Percentiles rank a stretch among this genome's conserved stretches.
These are phyloP conservation scores for Trypanosoma brucei DNA, from an alignment of 208 protist genomes.

Conservation along the genomic window DNA sequence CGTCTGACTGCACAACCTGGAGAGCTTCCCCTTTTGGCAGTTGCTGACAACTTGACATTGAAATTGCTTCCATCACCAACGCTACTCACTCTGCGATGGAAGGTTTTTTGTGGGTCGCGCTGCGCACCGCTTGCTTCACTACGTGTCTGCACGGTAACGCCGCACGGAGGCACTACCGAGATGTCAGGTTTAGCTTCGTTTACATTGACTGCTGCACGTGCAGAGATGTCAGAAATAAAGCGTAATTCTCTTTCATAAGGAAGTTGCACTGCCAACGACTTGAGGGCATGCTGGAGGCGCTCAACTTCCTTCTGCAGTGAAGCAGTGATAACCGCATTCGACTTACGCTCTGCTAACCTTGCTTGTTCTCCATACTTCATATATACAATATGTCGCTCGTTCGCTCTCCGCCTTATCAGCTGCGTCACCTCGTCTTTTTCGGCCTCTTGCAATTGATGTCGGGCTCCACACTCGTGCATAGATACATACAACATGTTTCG, in stretches of 20 bases:
- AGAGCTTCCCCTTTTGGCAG: background rate
- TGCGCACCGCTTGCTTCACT: background rate
- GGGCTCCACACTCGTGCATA: conserved; percentile 1
- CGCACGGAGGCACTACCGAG: background rate
- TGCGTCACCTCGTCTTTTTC: conserved; percentile 23
- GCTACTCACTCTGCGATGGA: background rate
- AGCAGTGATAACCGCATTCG: conserved; percentile 14
- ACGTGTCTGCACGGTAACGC: background rate
- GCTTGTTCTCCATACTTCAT: conserved; percentile 10
- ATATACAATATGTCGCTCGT: conserved; percentile 24
- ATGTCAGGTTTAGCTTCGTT: background rate
- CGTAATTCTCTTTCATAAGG: background rate
- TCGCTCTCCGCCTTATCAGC: conserved; percentile 25
- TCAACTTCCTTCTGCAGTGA: conserved; percentile 13
- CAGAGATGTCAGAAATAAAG: background rate
- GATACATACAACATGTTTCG: background rate
- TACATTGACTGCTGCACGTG: background rate
- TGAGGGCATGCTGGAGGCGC: conserved; percentile 4
- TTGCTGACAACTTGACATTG: background rate
- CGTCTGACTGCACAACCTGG: background rate
- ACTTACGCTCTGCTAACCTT: conserved; percentile 21
- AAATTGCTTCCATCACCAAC: background rate
- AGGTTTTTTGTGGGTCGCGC: background rate
- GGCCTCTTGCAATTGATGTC: conserved; percentile 9
- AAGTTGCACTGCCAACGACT: background rate